These are phyloP conservation scores for Penicillium sclerotiorum DNA, from an alignment of 2,329 filamentous ascomycete genomes.

Conservation along the genomic window DNA sequence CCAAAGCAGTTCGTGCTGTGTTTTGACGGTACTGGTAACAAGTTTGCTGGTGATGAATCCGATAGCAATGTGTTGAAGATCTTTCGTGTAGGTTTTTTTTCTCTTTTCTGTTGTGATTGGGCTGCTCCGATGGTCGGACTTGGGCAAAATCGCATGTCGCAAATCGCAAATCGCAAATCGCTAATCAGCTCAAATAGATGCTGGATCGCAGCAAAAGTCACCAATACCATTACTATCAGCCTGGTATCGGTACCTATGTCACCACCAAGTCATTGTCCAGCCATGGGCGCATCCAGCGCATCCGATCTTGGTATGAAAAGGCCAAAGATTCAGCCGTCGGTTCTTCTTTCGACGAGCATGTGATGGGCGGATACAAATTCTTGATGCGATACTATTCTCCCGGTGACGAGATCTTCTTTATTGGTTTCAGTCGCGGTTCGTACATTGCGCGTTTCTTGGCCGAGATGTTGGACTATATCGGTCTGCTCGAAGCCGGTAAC, in stretches of 20 bases:
- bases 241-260: constrained; percentile 50
- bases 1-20: constrained; percentile 46
- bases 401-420: constrained; percentile 66
- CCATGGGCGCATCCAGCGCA: constrained; percentile 43
- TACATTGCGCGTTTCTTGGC: constrained; percentile 76
- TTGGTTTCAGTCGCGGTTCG: constrained; percentile 72
- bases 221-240: constrained; percentile 48
- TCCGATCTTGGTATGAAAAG: constrained; percentile 55
- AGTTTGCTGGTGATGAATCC: constrained; percentile 46
- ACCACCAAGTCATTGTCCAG: constrained; percentile 38
- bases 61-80: constrained; percentile 53
- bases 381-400: constrained; percentile 72
- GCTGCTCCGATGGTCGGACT: not conserved
- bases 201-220: constrained; percentile 43
- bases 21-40: constrained; percentile 50
- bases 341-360: constrained; percentile 78
- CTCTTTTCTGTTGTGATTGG: too few species aligned
- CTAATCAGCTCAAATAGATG: constrained; percentile 31
- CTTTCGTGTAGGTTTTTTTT: constrained; percentile 43
- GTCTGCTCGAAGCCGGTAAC: constrained; percentile 77
- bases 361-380: constrained; percentile 80
- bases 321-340: constrained; percentile 72
- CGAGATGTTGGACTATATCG: constrained; percentile 83
- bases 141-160: not conserved
- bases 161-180: not conserved